phyloP scores from a whole-genome alignment of 2,329 filamentous ascomycete genomes.

The Diaporthe batatas region DNA sequence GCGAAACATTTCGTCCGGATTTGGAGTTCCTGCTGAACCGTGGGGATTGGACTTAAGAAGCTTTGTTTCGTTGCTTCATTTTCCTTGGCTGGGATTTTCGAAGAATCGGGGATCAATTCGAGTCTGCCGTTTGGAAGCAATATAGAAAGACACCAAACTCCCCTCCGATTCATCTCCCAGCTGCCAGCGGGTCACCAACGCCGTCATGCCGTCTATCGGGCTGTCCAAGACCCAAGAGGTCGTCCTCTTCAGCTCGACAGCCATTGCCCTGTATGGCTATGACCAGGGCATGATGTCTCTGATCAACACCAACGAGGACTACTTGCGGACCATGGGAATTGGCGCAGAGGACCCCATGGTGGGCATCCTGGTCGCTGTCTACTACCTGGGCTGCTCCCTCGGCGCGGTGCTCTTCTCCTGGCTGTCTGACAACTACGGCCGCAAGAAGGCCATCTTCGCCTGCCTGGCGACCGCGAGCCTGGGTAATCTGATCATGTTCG shows the following conservation, averaged over 20 bases:
- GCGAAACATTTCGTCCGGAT: background rate
- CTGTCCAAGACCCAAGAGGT: constrained; percentile 53
- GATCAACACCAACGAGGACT: constrained; percentile 56
- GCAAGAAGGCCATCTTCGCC: constrained; percentile 41
- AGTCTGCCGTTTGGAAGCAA: background rate
- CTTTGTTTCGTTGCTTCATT: background rate
- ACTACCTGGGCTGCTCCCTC: constrained; percentile 71
- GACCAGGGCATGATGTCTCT: constrained; percentile 54
- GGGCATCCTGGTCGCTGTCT: constrained; percentile 67
- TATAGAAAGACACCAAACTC: background rate
- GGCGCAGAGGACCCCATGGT: constrained; percentile 40
- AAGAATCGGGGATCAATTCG: background rate
- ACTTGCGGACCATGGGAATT: constrained; percentile 70
- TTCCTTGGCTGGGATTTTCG: constrained; percentile 9
- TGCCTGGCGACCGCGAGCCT: constrained; percentile 40
- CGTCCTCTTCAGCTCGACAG: constrained; percentile 54
- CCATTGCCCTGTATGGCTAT: constrained; percentile 54
- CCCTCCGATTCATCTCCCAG: background rate
- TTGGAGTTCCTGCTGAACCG: background rate
- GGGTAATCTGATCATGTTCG: constrained; percentile 41
- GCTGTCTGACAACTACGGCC: constrained; percentile 37
- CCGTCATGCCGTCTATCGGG: constrained; percentile 39
- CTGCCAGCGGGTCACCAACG: background rate
- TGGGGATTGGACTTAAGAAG: background rate
- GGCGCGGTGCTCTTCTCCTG: constrained; percentile 56